Evolutionary conservation across 306 rosid species (phyloP).

Genomic region (Mimosa bimucronata): DNA sequence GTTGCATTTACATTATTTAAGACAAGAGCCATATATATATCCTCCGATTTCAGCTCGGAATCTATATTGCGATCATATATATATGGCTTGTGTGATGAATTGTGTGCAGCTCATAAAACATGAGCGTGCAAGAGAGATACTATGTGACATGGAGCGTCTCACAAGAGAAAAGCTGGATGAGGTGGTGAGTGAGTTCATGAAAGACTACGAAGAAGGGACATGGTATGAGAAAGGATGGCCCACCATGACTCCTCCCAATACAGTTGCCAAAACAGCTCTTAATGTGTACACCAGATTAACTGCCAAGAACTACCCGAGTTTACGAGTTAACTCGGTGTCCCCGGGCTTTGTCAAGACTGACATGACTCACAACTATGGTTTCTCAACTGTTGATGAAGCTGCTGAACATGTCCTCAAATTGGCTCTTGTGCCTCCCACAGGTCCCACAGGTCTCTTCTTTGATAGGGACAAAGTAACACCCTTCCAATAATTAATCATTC

Average conservation of each 20-base stretch:
- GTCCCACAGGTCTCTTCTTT: conserved; percentile 18
- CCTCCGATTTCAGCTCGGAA: too few species aligned
- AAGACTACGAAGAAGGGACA: not conserved
- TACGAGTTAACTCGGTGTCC: not conserved
- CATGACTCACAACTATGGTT: not conserved
- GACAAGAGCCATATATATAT: too few species aligned
- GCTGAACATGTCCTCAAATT: not conserved
- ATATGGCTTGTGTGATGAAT: not conserved
- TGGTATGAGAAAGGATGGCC: conserved; percentile 6
- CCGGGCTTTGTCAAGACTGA: conserved; percentile 18
- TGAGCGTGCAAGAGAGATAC: not conserved
- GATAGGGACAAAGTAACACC: not conserved
- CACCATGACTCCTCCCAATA: not conserved
- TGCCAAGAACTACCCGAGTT: not conserved
- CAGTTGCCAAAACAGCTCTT: not conserved
- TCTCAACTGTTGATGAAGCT: not conserved
- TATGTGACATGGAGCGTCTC: not conserved
- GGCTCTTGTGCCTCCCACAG: not conserved
- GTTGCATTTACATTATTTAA: too few species aligned
- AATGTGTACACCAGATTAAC: not conserved
- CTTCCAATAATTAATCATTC: not conserved
- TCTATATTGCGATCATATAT: not conserved
- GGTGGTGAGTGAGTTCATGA: not conserved
- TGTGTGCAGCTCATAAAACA: not conserved
- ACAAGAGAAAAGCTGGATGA: not conserved